Base-by-base conservation (phyloP, 768 basidiomycete species). In the Tubosaeta sp. region DNA sequence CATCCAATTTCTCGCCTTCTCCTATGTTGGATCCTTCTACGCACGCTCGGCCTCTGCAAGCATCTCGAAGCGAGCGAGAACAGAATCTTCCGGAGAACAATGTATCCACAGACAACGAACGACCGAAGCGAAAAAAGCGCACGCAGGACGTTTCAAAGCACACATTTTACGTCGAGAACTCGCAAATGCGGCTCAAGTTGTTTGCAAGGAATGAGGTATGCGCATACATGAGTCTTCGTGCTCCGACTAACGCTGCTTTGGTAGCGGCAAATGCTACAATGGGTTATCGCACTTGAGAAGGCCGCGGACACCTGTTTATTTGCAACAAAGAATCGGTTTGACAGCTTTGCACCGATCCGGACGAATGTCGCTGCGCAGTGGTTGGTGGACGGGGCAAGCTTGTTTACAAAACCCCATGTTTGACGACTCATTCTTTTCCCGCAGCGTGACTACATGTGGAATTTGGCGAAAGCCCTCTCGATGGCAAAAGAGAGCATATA, bases 381-480 rank as follows among this genome's bases (percentile, higher is more conserved):
- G 95, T 83, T 99, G 3, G 94, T 98, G 16, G 95, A 99, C 69
- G 95, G 95, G 16, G 91, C 95, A 56, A 65, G 88, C 76, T 9
- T 54, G 4, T 41, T 42, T 12, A 39, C 17, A 22, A 34, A 11
- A n/a, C 26, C 35, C 10, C 5, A 25, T 56, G 37, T 52, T 46
- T 48, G 14, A 43, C 49, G 5, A 29, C 29, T 29, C 48, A 22
- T 35, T 34, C 48, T 13, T 56, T 48, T 47, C 54, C n/a, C 27
- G 14, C 54, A 95, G 89, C 85, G 95, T 11, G 95, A 99, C 67
- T 99, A 99, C 65, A 95, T 93, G 71, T 99, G 95, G 97, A 95
- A 95, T 64, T 73, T 99, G 22, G 91, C 91, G 22, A 81, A 91
- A 37, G 95, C 95, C 0, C 86, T 99, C 43, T 76, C 90, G 25